A percentile compares a stretch with the other conserved stretches of the same genome.
Conservation (phyloP, 148 eudicot species). For the Suaeda aralocaspica region DNA sequence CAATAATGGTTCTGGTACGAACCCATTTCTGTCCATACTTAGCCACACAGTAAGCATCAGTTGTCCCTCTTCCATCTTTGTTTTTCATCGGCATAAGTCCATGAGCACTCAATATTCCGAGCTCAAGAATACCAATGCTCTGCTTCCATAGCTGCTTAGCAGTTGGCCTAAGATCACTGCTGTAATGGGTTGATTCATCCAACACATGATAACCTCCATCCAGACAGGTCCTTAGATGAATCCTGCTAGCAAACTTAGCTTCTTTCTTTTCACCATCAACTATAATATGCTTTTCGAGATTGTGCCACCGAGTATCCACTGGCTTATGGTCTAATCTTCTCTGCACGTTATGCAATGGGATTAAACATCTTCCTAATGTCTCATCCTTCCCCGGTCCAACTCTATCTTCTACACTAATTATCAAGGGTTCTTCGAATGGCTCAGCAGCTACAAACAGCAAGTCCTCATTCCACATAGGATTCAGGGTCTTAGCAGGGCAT, state of each 20-base stretch:
- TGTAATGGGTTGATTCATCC: conserved; percentile 68
- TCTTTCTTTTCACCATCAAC: conserved; percentile 64
- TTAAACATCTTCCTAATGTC: conserved; percentile 44
- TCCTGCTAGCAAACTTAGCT: conserved; percentile 57
- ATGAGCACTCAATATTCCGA: conserved; percentile 63
- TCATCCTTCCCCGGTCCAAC: conserved; percentile 52
- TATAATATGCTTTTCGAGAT: conserved; percentile 54
- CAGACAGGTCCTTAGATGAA: conserved; percentile 56
- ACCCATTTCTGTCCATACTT: conserved; percentile 79
- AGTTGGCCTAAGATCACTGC: conserved; percentile 64
- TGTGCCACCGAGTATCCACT: conserved; percentile 55
- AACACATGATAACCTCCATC: conserved; percentile 83
- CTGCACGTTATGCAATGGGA: conserved; percentile 37
- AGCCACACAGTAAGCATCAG: conserved; percentile 79
- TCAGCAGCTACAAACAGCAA: conserved; percentile 67
- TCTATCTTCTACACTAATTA: conserved; percentile 55
- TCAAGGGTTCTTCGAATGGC: conserved; percentile 66
- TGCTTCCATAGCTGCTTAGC: conserved; percentile 64
- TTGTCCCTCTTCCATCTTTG: conserved; percentile 51
- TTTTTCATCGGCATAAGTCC: conserved; percentile 62
- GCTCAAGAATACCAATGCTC: conserved; percentile 58
- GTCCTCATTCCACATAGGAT: conserved; percentile 82
- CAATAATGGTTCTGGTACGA: conserved; percentile 67
- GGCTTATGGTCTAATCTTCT: conserved; percentile 61
- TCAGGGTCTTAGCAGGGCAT: conserved; percentile 36